A percentile compares a stretch with the other conserved stretches of the same genome.
phyloP scores from a whole-genome alignment of 371 early-diverging fungal genomes.

The Apophysomyces trapeziformis region DNA sequence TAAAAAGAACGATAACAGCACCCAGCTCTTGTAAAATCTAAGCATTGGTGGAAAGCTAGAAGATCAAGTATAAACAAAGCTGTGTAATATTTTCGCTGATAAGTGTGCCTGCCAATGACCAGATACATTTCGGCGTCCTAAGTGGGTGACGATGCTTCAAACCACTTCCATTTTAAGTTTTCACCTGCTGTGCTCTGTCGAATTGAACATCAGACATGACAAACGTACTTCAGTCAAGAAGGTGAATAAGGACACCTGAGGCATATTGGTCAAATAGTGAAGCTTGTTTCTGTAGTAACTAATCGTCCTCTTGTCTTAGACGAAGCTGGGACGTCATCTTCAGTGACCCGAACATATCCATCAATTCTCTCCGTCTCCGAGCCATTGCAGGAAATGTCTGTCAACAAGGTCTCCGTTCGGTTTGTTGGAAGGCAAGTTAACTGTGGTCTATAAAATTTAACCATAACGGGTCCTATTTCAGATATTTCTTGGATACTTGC shows the following conservation, averaged over 20 bases:
- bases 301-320: background rate
- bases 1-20: too few species aligned
- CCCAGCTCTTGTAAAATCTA: too few species aligned
- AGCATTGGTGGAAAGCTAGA: too few species aligned
- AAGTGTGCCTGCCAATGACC: too few species aligned
- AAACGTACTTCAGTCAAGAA: background rate
- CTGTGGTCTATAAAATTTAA: background rate
- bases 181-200: background rate
- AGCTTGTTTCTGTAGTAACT: background rate
- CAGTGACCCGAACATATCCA: conserved; percentile 29
- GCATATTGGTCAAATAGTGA: background rate
- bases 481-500: conserved; percentile 62
- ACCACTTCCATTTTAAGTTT: background rate
- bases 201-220: background rate
- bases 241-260: background rate
- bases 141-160: conserved; percentile 1
- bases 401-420: conserved; percentile 47
- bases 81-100: too few species aligned
- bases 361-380: conserved; percentile 38
- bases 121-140: background rate
- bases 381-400: conserved; percentile 42
- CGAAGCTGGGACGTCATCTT: conserved; percentile 38
- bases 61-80: too few species aligned
- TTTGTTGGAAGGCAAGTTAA: conserved; percentile 51
- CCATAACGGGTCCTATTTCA: conserved; percentile 14